Base-by-base conservation (phyloP, 768 basidiomycete species). In the Clitopilus passeckerianus region DNA sequence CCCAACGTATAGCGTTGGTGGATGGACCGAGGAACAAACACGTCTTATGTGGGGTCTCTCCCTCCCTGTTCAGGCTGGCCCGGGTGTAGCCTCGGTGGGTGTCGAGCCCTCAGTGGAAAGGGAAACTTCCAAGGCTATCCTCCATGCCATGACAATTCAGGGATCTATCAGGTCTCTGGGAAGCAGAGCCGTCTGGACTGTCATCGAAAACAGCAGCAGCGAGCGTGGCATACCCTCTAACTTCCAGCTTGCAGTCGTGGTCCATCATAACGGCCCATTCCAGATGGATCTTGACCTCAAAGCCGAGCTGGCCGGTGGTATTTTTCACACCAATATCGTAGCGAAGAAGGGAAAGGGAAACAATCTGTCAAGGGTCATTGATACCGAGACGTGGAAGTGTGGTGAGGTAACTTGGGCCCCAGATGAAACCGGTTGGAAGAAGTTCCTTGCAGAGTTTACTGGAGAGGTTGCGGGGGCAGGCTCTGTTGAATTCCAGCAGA, bases 1-100 rank as follows among this genome's bases (percentile, higher is more conserved):
- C 10, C 67, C 67, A 1, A 62, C 63, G 43, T 64, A 68, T 44
- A 65, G 63, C 37, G 60, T 64, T 35, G 67, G 67, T 16, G 67
- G 65, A 23, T 66, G 67, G 67, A 65, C 67, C 16, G 64, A 66
- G 56, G 67, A 68, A 53, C 65, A 66, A 58, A 61, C 67, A 1
- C 63, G 52, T 33, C 59, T 68, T 14, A 46, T 65, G 7, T 68
- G 67, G 67, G 57, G 62, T 6, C 34, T 66, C 23, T 56, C 60
- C 6, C 34, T 59, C 9, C 63, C 62, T 0, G 59, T 57, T 5
- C 54, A 63, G 46, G 56, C 56, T 41, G 61, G 63, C 8, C 34
- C 60, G 7, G 44, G 55, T 33, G 60, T 54, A 10, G 63, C n/a
- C 16, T 64, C 64, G 8, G 63, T 57, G 9, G 63, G 56, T 12